Conservation (phyloP, 73 alveolate genomes). For the Tetrahymena borealis region DNA sequence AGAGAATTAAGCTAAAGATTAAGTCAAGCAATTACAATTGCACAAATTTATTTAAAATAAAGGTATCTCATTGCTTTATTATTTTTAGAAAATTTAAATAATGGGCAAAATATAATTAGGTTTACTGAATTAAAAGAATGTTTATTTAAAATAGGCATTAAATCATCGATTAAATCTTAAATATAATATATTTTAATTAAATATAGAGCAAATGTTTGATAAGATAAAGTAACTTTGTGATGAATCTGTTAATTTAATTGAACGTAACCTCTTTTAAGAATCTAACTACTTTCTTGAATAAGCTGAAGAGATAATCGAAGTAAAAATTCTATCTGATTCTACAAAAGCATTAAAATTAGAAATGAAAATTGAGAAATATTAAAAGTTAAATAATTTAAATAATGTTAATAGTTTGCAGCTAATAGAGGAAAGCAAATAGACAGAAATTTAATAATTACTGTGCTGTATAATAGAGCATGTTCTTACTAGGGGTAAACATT, state of each 20-base stretch:
- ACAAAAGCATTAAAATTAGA: not conserved
- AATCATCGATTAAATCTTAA: not conserved
- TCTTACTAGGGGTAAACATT: constrained; percentile 21
- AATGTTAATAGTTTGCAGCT: constrained; percentile 25
- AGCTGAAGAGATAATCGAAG: constrained; percentile 3
- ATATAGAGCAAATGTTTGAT: not conserved
- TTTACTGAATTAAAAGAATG: too few relatives aligned
- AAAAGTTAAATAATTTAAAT: not conserved
- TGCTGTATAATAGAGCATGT: constrained; percentile 34
- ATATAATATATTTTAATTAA: not conserved
- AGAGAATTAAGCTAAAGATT: not conserved
- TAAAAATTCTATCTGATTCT: not conserved
- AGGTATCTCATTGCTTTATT: not conserved
- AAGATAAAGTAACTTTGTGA: not conserved
- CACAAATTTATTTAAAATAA: not conserved
- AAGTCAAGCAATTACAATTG: not conserved
- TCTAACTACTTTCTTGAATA: not conserved
- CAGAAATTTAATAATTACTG: constrained; percentile 21
- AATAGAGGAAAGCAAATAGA: constrained; percentile 37
- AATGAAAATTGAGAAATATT: not conserved
- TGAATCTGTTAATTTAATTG: not conserved
- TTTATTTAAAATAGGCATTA: not conserved
- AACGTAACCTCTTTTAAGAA: not conserved
- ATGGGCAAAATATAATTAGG: too few relatives aligned
- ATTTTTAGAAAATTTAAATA: not conserved